Evolutionary conservation across 2,329 filamentous ascomycete species (phyloP), one percentile per base, ranked within the genome.

Genomic region (Colletotrichum sp.): DNA sequence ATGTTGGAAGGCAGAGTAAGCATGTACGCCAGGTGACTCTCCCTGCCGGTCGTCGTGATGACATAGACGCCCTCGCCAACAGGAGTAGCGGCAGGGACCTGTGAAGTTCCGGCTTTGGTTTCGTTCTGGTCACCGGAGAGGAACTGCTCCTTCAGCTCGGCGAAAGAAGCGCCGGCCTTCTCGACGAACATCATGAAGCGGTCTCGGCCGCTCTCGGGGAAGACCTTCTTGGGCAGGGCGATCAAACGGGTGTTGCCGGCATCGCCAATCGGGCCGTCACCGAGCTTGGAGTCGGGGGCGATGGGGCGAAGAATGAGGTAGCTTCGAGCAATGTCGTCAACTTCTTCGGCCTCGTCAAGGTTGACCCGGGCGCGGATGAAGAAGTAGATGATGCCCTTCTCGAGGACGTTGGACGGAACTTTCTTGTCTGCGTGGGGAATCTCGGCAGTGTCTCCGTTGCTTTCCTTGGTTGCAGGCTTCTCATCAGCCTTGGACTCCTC

Each of bases 331-430:
- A 98, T 90, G 69, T 98, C 95, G 55, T 90, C 85, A 2, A 96
- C 88, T 62, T 90, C 89, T 22, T 93, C 89, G 0, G 95, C 93
- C 8, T 95, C 89, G 6, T 95, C 91, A 30, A 95, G 89, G 67
- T 92, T 91, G 49, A 98, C 95, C 15, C 95, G 93, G 9, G 92
- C 92, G 22, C 96, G 93, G 80, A 94, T 93, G 87, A 98, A 98
- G 89, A 98, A 98, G 88, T 98, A 98, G 79, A 98, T 93, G 79
- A 97, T 90, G 5, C 96, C 96, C 81, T 97, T 98, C 82, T 98
- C 96, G 4, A 98, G 88, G 29, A 98, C 92, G 66, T 80, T 89
- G 1, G 89, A 78, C 15, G 77, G 76, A 15, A 78, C 70, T 19
- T 78, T 75, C 3, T 55, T 34, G 63, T 74, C 68, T 27, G 72